Evolutionary conservation across 495 filamentous ascomycete species (phyloP).

Genomic region (Ascodesmis nigricans): DNA sequence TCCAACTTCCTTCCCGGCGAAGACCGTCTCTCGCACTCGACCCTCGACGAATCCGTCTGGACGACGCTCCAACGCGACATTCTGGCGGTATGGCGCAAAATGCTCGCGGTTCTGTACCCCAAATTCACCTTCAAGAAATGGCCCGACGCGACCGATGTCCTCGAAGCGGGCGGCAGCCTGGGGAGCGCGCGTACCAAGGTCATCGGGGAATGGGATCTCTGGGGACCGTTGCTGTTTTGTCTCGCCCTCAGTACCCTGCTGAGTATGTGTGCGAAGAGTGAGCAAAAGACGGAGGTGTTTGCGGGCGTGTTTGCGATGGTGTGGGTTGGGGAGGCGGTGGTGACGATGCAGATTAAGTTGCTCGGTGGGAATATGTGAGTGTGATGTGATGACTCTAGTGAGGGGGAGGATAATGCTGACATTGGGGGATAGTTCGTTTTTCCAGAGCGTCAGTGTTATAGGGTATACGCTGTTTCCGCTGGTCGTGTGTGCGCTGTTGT

Average conservation of each 20-base stretch:
- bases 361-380: constrained; percentile 92
- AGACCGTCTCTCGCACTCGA: constrained; percentile 85
- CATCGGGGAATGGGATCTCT: constrained; percentile 88
- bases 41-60: constrained; percentile 95
- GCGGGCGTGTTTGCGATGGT: constrained; percentile 88
- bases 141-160: constrained; percentile 38
- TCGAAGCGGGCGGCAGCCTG: constrained; percentile 32
- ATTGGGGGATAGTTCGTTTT: constrained; percentile 50
- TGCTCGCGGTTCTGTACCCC: constrained; percentile 93
- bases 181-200: constrained; percentile 52
- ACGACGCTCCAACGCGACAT: constrained; percentile 79
- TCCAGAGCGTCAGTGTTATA: constrained; percentile 92
- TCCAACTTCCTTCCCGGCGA: constrained; percentile 79
- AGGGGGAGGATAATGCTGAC: constrained; percentile 7
- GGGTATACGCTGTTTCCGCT: constrained; percentile 98
- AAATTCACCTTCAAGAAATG: constrained; percentile 54
- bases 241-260: constrained; percentile 67
- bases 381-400: too few species aligned
- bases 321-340: constrained; percentile 90
- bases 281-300: constrained; percentile 75
- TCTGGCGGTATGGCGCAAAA: constrained; percentile 85
- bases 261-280: constrained; percentile 46
- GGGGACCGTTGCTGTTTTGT: constrained; percentile 89
- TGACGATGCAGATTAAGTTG: constrained; percentile 96
- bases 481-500: constrained; percentile 77